A percentile compares a stretch with the other conserved stretches of the same genome.
Evolutionary conservation across 495 filamentous ascomycete genomes (phyloP).

Genomic region (Filosporella fistucella): DNA sequence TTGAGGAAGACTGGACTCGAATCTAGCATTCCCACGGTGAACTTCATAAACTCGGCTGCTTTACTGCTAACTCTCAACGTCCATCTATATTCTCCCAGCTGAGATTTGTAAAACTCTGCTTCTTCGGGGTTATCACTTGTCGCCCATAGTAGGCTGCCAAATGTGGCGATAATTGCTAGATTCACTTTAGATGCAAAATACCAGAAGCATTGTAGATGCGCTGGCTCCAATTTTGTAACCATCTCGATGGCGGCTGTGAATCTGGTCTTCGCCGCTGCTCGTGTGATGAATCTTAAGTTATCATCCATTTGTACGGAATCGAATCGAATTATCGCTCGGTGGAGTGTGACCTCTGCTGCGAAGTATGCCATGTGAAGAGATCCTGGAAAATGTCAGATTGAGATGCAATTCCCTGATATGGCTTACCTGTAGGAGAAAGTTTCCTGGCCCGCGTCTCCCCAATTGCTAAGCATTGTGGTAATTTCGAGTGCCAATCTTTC

Average conservation of each 20-base stretch:
- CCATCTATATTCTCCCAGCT: slow-evolving; percentile 89
- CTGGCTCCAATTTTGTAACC: slow-evolving; percentile 64
- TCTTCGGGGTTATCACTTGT: slow-evolving; percentile 81
- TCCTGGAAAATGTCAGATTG: slow-evolving; percentile 32
- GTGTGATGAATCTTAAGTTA: slow-evolving; percentile 86
- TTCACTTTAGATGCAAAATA: slow-evolving; percentile 77
- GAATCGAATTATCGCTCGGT: slow-evolving; percentile 73
- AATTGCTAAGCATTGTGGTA: slow-evolving; percentile 63
- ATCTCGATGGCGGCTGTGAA: slow-evolving; percentile 73
- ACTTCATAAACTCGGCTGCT: slow-evolving; percentile 43
- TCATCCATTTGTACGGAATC: slow-evolving; percentile 38
- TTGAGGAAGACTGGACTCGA: slow-evolving; percentile 19
- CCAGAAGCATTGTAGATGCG: slow-evolving; percentile 73
- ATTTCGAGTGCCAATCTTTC: slow-evolving; percentile 68
- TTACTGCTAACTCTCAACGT: slow-evolving; percentile 82
- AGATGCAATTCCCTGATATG: neutral
- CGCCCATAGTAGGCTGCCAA: slow-evolving; percentile 77
- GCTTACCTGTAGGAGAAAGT: slow-evolving; percentile 43
- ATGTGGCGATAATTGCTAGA: slow-evolving; percentile 76
- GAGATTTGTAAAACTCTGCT: slow-evolving; percentile 83
- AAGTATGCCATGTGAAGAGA: slow-evolving; percentile 82
- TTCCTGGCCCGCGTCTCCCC: slow-evolving; percentile 42
- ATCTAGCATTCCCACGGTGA: slow-evolving; percentile 23
- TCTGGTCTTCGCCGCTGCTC: slow-evolving; percentile 77
- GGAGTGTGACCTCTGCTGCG: slow-evolving; percentile 78